These are phyloP conservation scores for Liquidambar formosana DNA, from an alignment of 164 flowering plant species.

Conservation along the genomic window DNA sequence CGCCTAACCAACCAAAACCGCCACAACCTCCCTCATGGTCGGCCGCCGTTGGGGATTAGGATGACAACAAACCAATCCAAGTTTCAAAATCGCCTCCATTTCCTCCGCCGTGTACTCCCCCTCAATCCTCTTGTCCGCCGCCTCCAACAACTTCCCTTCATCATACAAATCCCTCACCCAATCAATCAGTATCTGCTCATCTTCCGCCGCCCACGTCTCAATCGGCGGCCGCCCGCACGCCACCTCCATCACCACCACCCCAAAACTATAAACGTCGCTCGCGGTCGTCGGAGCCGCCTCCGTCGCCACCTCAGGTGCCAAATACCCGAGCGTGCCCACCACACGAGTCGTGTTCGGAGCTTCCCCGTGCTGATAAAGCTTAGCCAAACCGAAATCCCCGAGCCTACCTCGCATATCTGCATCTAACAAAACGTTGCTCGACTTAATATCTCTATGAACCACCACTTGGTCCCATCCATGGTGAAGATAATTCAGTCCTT, in stretches of 20 bases:
- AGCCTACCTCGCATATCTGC: conserved; percentile 59
- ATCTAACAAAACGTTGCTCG: conserved; percentile 72
- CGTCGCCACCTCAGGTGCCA: conserved; percentile 78
- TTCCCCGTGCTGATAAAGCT: conserved; percentile 63
- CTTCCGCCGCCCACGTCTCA: conserved; percentile 40
- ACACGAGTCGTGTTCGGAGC: conserved; percentile 59
- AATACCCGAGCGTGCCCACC: conserved; percentile 85
- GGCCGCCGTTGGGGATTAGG: conserved; percentile 71
- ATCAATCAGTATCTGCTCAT: conserved; percentile 62
- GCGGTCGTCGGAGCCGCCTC: conserved; percentile 50
- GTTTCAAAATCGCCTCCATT: conserved; percentile 56
- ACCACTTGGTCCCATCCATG: conserved; percentile 79
- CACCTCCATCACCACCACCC: conserved; percentile 81
- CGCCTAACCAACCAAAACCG: conserved; percentile 33
- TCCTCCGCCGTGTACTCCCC: conserved; percentile 55
- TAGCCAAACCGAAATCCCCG: conserved; percentile 84
- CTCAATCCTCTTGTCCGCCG: conserved; percentile 56
- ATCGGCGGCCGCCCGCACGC: conserved; percentile 74
- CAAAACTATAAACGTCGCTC: conserved; percentile 81
- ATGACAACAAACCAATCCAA: conserved; percentile 77
- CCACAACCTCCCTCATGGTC: conserved; percentile 66
- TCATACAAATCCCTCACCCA: conserved; percentile 63
- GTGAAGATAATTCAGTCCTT: conserved; percentile 71
- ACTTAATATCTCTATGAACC: conserved; percentile 75
- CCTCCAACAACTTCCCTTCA: conserved; percentile 46